Evolutionary conservation across 2,329 filamentous ascomycete species (phyloP).

Genomic region (Talaromyces rugulosus): DNA sequence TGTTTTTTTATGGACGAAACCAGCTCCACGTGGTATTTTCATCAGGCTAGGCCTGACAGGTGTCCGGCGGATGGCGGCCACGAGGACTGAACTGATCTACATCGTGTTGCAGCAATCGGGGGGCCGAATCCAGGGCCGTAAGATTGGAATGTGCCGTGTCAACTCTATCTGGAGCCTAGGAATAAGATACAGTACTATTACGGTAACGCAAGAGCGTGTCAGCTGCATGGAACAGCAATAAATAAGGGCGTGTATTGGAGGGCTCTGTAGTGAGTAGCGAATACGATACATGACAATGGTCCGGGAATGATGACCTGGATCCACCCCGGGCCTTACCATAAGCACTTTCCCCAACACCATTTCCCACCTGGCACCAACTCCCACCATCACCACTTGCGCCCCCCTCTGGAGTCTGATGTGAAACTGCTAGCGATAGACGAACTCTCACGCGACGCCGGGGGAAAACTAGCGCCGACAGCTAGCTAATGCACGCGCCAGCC

Average conservation of each 20-base stretch:
- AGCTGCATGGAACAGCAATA: too few relatives aligned
- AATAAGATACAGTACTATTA: background rate
- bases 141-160: background rate
- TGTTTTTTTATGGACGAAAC: too few relatives aligned
- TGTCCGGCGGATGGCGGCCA: slow-evolving; percentile 12
- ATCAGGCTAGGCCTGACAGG: background rate
- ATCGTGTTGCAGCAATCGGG: background rate
- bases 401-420: background rate
- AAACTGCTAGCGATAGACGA: background rate
- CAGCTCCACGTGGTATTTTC: background rate
- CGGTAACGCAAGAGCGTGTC: too few relatives aligned
- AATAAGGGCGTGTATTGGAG: too few relatives aligned
- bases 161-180: background rate
- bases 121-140: background rate
- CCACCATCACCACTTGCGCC: background rate
- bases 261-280: too few relatives aligned
- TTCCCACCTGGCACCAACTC: background rate
- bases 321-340: background rate
- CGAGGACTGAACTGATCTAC: slow-evolving; percentile 6
- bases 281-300: too few relatives aligned
- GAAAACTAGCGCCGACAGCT: background rate
- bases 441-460: background rate
- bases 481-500: background rate
- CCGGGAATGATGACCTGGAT: too few relatives aligned
- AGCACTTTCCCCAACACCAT: background rate